Evolutionary conservation across 1,139 yeast genomes (phyloP), one percentile per base, ranked within the genome.

Genomic region (Waltiozyma solani): DNA sequence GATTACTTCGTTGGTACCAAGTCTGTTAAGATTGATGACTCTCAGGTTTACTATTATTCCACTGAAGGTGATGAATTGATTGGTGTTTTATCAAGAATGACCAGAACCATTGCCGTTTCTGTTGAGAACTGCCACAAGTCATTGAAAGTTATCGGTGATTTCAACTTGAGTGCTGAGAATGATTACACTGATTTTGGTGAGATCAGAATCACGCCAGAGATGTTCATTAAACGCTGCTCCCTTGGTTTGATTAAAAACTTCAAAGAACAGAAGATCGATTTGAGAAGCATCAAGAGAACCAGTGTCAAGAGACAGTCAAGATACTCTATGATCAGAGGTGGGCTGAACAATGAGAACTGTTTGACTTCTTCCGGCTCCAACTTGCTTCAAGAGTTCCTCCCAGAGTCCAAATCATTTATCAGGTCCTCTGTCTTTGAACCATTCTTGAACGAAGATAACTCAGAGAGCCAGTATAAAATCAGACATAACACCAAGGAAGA

Each of bases 121-220:
- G 63, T 71, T 15, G 64, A 62, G 2, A 64, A 70, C 26, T 72
- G 79, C 43, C 59, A 63, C 40, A 59, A 69, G 60, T 59, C 63
- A 47, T 39, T 80, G 32, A 72, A 74, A 20, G 59, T 73, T 32
- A 73, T 81, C 19, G 89, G 93, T 20, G 93, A 85, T 53, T 83
- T 84, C 58, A 75, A 73, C 51, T 62, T 86, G 40, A 76, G 79
- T 27, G 57, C 69, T 2, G 79, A 75, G 38, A 66, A 93, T 48
- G 68, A 77, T 24, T 85, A 84, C 53, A 85, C 91, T 1, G 87
- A 86, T 55, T 84, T 84, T 47, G 56, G 69, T 9, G 58, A 58
- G 32, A 71, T 78, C 61, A 66, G 68, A 44, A 68, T 81, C 6
- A 69, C 76, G n/a, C 79, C 87, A 0, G 70, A 66, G 14, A 71